Percentiles rank a stretch among this genome's conserved stretches.
Conservation (phyloP, 352 stramenopile species). For the Phytophthora colocasiae region DNA sequence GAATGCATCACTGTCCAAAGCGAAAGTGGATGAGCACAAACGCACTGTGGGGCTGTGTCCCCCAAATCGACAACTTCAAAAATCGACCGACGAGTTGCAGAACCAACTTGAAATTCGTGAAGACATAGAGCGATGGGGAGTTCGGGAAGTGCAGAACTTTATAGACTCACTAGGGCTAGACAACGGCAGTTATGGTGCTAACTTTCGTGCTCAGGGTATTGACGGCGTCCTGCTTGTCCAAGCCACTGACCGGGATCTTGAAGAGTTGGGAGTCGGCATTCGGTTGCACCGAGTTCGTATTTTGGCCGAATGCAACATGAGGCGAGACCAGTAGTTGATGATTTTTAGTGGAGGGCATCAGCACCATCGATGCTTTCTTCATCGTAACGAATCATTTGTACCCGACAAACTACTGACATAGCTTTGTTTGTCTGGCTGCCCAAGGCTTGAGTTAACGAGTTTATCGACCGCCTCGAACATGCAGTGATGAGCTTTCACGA, state of each 20-base stretch:
- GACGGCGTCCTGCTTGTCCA: slow-evolving; percentile 66
- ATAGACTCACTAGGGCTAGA: slow-evolving; percentile 59
- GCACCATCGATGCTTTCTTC: no score
- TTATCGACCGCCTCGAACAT: no score
- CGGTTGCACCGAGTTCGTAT: slow-evolving; percentile 81
- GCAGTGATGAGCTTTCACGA: no score
- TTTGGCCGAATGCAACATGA: slow-evolving; percentile 36
- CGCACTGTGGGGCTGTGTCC: neutral
- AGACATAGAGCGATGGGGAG: slow-evolving; percentile 45
- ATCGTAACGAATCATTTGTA: no score
- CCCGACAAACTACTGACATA: no score
- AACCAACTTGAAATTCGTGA: slow-evolving; percentile 9
- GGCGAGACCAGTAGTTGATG: neutral
- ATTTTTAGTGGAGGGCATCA: no score
- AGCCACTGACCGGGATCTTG: slow-evolving; percentile 61
- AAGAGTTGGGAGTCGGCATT: slow-evolving; percentile 72
- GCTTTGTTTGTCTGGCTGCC: no score
- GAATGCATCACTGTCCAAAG: slow-evolving; percentile 27
- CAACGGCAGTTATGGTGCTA: slow-evolving; percentile 43
- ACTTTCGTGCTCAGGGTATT: slow-evolving; percentile 62
- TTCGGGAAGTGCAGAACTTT: slow-evolving; percentile 55
- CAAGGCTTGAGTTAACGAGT: no score
- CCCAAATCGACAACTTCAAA: slow-evolving; percentile 11
- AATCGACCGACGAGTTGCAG: slow-evolving; percentile 3
- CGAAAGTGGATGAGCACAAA: slow-evolving; percentile 15